These are phyloP conservation scores for Chamaecyparis obtusa DNA, from an alignment of 75 land plant species.

Conservation along the genomic window DNA sequence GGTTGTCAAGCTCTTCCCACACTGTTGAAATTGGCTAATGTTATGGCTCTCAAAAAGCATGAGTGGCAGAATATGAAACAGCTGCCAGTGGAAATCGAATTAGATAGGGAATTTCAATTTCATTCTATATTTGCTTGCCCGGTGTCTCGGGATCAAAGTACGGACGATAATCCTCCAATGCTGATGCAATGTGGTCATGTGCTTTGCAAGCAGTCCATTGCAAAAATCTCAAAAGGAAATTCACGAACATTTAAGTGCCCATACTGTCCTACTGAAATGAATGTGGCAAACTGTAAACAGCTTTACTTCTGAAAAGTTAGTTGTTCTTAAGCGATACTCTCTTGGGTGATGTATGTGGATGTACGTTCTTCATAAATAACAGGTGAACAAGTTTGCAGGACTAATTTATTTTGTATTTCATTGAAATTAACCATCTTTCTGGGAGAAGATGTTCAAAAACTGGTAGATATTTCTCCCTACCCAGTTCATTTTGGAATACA, in stretches of 20 bases:
- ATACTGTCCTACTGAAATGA: slow-evolving; percentile 69
- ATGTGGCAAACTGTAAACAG: slow-evolving; percentile 55
- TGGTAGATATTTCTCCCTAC: background rate
- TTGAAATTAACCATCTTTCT: slow-evolving; percentile 7
- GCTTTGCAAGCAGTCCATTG: slow-evolving; percentile 81
- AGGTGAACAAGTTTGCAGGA: slow-evolving; percentile 8
- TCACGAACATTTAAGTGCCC: slow-evolving; percentile 83
- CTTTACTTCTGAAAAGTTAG: slow-evolving; percentile 43
- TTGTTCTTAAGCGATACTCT: background rate
- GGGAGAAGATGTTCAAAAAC: background rate
- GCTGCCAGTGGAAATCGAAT: slow-evolving; percentile 77
- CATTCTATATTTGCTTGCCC: slow-evolving; percentile 95
- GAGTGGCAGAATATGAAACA: slow-evolving; percentile 88
- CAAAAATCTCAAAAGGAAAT: slow-evolving; percentile 68
- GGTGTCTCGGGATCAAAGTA: slow-evolving; percentile 69
- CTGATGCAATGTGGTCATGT: slow-evolving; percentile 91
- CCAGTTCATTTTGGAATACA: background rate
- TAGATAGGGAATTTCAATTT: slow-evolving; percentile 77
- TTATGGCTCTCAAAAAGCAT: slow-evolving; percentile 77
- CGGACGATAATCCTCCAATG: slow-evolving; percentile 90
- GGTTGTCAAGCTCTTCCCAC: slow-evolving; percentile 78
- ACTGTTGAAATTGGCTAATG: slow-evolving; percentile 65
- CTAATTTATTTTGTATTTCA: slow-evolving; percentile 9
- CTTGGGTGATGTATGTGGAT: slow-evolving; percentile 8
- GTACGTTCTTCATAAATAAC: background rate